phyloP scores from a whole-genome alignment of 257 asterid genomes.

The Rauvolfia tetraphylla region DNA sequence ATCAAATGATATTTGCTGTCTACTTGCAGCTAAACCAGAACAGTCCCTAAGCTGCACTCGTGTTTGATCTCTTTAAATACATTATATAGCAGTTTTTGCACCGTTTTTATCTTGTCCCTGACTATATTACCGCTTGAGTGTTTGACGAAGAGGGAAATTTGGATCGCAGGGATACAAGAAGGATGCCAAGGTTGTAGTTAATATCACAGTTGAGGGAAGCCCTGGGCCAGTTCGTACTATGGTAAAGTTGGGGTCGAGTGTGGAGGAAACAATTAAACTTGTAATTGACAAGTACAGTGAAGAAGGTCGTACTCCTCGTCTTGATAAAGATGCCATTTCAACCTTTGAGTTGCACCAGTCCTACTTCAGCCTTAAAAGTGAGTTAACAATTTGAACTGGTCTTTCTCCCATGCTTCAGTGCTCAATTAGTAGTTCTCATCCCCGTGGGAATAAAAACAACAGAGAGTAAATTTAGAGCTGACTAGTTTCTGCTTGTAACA shows the following conservation, averaged over 20 bases:
- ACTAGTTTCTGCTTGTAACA: too few relatives aligned
- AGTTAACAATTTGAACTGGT: slow-evolving; percentile 8
- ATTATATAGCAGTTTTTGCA: too few relatives aligned
- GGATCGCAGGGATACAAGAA: slow-evolving; percentile 38
- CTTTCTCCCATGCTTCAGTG: neutral
- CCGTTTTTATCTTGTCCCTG: too few relatives aligned
- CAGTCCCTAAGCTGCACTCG: neutral
- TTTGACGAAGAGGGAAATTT: neutral
- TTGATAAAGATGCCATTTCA: slow-evolving; percentile 42
- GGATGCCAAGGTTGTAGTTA: slow-evolving; percentile 69
- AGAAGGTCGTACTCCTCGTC: slow-evolving; percentile 66
- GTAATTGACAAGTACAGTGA: slow-evolving; percentile 48
- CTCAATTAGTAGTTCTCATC: neutral
- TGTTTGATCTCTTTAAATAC: neutral
- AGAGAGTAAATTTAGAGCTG: too few relatives aligned
- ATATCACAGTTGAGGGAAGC: slow-evolving; percentile 72
- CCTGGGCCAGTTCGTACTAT: slow-evolving; percentile 67
- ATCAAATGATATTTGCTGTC: neutral
- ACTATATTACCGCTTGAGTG: too few relatives aligned
- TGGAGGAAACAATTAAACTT: slow-evolving; percentile 53
- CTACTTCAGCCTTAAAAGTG: slow-evolving; percentile 68
- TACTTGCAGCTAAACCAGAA: neutral
- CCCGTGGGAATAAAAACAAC: too few relatives aligned
- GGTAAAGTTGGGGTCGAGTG: slow-evolving; percentile 66
- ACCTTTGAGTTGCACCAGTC: slow-evolving; percentile 54